Evolutionary conservation across 352 stramenopile species (phyloP).

Genomic region (Pythium brassicae): DNA sequence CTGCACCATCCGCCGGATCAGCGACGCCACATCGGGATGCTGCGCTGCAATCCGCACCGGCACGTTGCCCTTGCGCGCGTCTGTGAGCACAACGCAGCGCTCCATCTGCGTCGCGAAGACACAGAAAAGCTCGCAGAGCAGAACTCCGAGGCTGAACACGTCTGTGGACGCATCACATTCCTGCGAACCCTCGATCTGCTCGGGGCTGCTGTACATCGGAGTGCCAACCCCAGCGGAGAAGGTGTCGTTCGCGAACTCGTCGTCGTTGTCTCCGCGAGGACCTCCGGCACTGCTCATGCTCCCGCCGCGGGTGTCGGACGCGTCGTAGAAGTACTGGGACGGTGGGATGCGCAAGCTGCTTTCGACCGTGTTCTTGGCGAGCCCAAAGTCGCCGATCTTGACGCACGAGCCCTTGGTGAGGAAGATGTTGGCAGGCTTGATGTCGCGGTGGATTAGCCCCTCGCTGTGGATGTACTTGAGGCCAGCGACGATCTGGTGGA

Average conservation of each 20-base stretch:
- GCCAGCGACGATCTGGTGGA: constrained; percentile 64
- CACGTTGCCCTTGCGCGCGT: constrained; percentile 35
- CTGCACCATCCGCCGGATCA: constrained; percentile 53
- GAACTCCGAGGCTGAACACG: constrained; percentile 67
- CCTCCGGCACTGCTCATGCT: constrained; percentile 17
- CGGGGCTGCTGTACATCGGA: constrained; percentile 68
- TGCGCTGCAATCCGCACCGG: constrained; percentile 23
- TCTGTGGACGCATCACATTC: constrained; percentile 50
- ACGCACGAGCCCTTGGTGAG: constrained; percentile 68
- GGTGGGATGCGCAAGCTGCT: constrained; percentile 48
- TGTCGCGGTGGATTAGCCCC: constrained; percentile 71
- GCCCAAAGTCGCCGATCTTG: constrained; percentile 81
- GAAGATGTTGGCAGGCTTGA: constrained; percentile 83
- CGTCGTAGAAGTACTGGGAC: constrained; percentile 46
- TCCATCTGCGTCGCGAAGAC: constrained; percentile 80
- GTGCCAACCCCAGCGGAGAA: constrained; percentile 75
- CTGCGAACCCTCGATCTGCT: constrained; percentile 46
- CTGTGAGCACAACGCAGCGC: constrained; percentile 48
- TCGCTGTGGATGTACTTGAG: constrained; percentile 76
- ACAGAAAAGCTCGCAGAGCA: constrained; percentile 76
- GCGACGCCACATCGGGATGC: constrained; percentile 36
- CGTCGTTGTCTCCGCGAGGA: constrained; percentile 9
- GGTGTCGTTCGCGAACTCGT: constrained; percentile 15
- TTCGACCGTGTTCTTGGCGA: constrained; percentile 70
- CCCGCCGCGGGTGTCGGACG: constrained; percentile 20